These are phyloP conservation scores for Usnea hakonensis DNA, from an alignment of 495 filamentous ascomycete species.

Conservation along the genomic window DNA sequence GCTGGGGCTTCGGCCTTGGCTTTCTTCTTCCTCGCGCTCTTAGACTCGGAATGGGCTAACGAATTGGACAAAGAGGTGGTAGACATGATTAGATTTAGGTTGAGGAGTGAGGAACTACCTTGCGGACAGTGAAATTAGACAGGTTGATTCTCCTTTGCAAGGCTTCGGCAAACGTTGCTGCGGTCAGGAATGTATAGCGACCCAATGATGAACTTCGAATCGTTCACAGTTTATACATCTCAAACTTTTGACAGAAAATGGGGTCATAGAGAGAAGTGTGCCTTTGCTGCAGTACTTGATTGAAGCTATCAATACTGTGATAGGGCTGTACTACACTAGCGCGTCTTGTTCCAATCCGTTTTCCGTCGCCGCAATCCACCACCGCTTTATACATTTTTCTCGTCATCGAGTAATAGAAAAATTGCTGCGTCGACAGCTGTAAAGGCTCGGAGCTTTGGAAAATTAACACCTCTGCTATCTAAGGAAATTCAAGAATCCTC, in stretches of 20 bases:
- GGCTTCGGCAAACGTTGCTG: too few relatives aligned
- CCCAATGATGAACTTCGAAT: too few relatives aligned
- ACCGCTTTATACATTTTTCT: too few relatives aligned
- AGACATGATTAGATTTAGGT: constrained; percentile 9
- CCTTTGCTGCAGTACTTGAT: neutral
- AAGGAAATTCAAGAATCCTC: too few relatives aligned
- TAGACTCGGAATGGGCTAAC: constrained; percentile 28
- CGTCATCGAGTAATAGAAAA: too few relatives aligned
- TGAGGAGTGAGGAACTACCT: neutral
- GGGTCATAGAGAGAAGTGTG: neutral
- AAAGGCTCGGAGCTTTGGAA: neutral
- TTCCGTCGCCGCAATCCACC: neutral
- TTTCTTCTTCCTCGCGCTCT: constrained; percentile 40
- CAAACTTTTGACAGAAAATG: neutral
- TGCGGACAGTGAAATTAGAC: neutral
- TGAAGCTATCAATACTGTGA: neutral
- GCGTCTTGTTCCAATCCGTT: neutral
- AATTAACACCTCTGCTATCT: too few relatives aligned
- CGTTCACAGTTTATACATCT: too few relatives aligned
- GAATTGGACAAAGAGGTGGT: constrained; percentile 18
- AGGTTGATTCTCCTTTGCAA: neutral
- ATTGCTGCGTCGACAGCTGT: neutral
- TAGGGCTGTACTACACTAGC: constrained; percentile 3
- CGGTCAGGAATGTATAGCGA: too few relatives aligned
- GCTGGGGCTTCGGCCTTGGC: constrained; percentile 28